Evolutionary conservation across 345 rosid genomes (phyloP).

Genomic region (Orychophragmus violaceus): DNA sequence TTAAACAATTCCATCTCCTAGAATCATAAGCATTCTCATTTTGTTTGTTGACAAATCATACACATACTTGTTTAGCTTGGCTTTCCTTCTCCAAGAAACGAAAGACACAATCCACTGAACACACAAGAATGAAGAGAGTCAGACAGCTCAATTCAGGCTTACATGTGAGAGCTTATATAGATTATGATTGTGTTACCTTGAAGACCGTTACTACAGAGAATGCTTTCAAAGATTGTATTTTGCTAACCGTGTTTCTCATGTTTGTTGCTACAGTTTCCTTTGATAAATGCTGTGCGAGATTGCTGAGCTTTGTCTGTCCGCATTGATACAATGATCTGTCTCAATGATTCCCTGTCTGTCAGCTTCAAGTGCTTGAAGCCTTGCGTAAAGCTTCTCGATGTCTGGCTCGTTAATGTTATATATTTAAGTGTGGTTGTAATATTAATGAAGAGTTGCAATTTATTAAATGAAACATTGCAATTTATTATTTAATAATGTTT

Average conservation of each 20-base stretch:
- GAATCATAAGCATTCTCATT: slow-evolving; percentile 72
- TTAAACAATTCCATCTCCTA: slow-evolving; percentile 74
- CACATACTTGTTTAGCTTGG: slow-evolving; percentile 56
- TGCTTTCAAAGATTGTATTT: slow-evolving; percentile 38
- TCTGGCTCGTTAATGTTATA: slow-evolving; percentile 76
- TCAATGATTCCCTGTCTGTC: slow-evolving; percentile 97
- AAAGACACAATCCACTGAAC: slow-evolving; percentile 75
- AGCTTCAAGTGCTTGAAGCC: slow-evolving; percentile 97
- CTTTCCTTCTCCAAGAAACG: slow-evolving; percentile 74
- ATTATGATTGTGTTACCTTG: slow-evolving; percentile 46
- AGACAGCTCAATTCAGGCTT: not conserved
- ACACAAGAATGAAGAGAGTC: not conserved
- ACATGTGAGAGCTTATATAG: not conserved
- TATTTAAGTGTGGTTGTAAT: too few species aligned
- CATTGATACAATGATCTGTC: slow-evolving; percentile 86
- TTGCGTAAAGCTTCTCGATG: slow-evolving; percentile 66
- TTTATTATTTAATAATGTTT: too few species aligned
- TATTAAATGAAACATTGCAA: too few species aligned
- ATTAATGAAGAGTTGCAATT: too few species aligned
- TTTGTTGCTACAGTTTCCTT: slow-evolving; percentile 56
- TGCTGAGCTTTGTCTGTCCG: slow-evolving; percentile 86
- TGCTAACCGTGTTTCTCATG: slow-evolving; percentile 36
- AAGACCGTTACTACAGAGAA: slow-evolving; percentile 53
- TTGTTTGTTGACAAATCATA: slow-evolving; percentile 55
- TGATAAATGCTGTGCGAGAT: slow-evolving; percentile 80